These are phyloP conservation scores for Trametes pubescens DNA, from an alignment of 1,284 basidiomycete genomes.

Conservation along the genomic window DNA sequence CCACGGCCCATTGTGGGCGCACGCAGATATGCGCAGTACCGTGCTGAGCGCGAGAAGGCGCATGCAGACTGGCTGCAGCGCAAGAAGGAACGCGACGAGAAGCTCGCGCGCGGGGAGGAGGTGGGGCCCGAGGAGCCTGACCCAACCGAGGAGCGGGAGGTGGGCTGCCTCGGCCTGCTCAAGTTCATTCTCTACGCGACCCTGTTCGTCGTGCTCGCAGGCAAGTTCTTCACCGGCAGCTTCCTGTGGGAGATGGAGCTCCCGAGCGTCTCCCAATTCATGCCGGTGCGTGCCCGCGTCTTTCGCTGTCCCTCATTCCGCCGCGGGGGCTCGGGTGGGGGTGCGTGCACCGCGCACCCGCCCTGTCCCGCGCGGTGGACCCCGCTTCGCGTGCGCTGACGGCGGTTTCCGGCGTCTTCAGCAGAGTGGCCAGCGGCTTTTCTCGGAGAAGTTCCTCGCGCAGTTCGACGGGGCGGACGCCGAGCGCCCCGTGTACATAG, in stretches of 20 bases:
- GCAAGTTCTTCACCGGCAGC: slow-evolving; percentile 84
- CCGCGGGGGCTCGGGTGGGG: slow-evolving; percentile 1
- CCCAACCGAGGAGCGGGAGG: slow-evolving; percentile 71
- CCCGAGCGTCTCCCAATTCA: slow-evolving; percentile 36
- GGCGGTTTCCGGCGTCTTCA: slow-evolving; percentile 12
- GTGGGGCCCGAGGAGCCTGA: slow-evolving; percentile 77
- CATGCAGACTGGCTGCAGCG: slow-evolving; percentile 75
- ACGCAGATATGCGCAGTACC: slow-evolving; percentile 73
- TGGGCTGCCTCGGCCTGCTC: slow-evolving; percentile 68
- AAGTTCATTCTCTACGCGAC: slow-evolving; percentile 70
- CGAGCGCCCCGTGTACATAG: slow-evolving; percentile 85
- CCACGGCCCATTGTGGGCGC: slow-evolving; percentile 26
- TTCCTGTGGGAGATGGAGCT: slow-evolving; percentile 79
- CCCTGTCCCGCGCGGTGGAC: slow-evolving; percentile 1
- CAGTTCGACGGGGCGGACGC: slow-evolving; percentile 79
- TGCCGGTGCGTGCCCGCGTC: slow-evolving; percentile 36
- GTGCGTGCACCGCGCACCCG: not conserved
- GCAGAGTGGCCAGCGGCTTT: slow-evolving; percentile 67
- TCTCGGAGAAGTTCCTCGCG: slow-evolving; percentile 75
- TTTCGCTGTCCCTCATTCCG: slow-evolving; percentile 6
- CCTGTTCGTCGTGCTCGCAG: slow-evolving; percentile 63
- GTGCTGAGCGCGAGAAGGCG: slow-evolving; percentile 62
- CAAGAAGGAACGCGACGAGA: slow-evolving; percentile 74
- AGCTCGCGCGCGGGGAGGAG: slow-evolving; percentile 74
- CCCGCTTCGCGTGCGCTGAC: slow-evolving; percentile 17